A percentile compares a stretch with the other conserved stretches of the same genome.
Evolutionary conservation across 345 rosid genomes (phyloP).

Genomic region (Firmiana major): DNA sequence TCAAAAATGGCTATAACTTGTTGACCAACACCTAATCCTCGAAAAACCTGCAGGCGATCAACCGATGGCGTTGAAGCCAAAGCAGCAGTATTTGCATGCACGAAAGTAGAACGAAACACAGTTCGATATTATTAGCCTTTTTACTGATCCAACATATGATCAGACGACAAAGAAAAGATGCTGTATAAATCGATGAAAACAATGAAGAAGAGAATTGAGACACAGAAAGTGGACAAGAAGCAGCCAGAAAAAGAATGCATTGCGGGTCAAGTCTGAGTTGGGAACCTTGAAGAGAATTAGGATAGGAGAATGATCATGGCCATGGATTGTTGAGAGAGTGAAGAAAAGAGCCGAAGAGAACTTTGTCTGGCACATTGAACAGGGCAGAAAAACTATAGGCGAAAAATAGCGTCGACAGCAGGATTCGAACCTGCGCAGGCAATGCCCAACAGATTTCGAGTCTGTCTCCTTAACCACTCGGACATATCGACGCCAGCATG

Average conservation of each 20-base stretch:
- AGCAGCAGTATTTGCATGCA: constrained; percentile 10
- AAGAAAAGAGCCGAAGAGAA: too few species aligned
- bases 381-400: background rate
- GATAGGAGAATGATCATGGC: background rate
- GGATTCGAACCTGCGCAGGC: constrained; percentile 99
- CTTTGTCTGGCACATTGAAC: background rate
- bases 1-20: too few species aligned
- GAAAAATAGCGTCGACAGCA: constrained; percentile 70
- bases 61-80: constrained; percentile 15
- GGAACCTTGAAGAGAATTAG: constrained; percentile 21
- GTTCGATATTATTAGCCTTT: constrained; percentile 23
- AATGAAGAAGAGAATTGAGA: constrained; percentile 20
- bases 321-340: background rate
- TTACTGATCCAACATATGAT: background rate
- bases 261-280: constrained; percentile 34
- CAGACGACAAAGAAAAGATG: background rate
- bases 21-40: too few species aligned
- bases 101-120: constrained; percentile 32
- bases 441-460: constrained; percentile 99
- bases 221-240: constrained; percentile 24
- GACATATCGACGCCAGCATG: constrained; percentile 91
- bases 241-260: constrained; percentile 17
- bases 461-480: constrained; percentile 99
- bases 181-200: constrained; percentile 23
- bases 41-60: too few species aligned